A percentile compares a stretch with the other conserved stretches of the same genome.
Conservation (phyloP, 805 yeast genomes). For the Schizosaccharomyces osmophilus region DNA sequence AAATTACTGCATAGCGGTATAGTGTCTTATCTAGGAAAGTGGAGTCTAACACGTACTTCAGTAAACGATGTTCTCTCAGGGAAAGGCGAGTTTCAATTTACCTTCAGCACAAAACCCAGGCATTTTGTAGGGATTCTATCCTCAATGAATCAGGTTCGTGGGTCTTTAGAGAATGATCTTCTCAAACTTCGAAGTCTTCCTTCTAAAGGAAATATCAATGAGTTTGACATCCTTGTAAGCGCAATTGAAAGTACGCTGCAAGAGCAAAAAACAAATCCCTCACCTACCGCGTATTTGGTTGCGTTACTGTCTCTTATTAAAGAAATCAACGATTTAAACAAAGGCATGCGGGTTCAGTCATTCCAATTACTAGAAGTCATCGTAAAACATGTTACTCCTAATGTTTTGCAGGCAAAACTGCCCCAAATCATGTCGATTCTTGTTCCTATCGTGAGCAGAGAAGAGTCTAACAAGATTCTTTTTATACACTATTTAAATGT, state of each 20-base stretch:
- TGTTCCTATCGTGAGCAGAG: constrained; percentile 30
- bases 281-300: constrained; percentile 64
- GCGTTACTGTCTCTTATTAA: constrained; percentile 50
- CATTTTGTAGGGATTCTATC: background rate
- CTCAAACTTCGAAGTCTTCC: background rate
- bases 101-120: background rate
- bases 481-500: constrained; percentile 68
- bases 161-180: background rate
- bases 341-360: constrained; percentile 43
- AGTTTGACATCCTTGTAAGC: constrained; percentile 48
- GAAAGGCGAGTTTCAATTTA: background rate
- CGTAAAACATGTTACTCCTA: constrained; percentile 39
- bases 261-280: constrained; percentile 31
- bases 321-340: constrained; percentile 46
- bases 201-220: background rate
- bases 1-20: no score
- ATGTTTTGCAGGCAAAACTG: constrained; percentile 48
- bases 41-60: no score
- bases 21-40: no score
- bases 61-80: no score
- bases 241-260: constrained; percentile 77
- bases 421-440: constrained; percentile 52
- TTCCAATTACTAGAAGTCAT: constrained; percentile 63
- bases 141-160: background rate
- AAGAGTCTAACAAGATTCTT: constrained; percentile 42